Base-by-base conservation (phyloP, 2,329 filamentous ascomycete genomes). In the Colletotrichum abscissum region DNA sequence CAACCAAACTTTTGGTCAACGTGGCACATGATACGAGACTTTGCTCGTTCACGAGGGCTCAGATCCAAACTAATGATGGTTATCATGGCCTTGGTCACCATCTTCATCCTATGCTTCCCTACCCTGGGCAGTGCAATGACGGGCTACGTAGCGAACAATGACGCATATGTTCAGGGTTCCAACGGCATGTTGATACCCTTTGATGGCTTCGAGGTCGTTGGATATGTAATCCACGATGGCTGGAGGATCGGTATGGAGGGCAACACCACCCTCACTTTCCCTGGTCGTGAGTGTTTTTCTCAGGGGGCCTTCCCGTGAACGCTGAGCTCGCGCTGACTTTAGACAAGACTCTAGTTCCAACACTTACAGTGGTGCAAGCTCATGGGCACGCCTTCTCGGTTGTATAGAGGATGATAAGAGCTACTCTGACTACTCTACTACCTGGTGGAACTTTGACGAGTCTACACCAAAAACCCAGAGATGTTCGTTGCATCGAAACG, bases 41-140 rank as follows among this genome's bases (percentile, higher is more conserved):
- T 80, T n/a, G 55, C 68, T 2, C 69, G 28, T 3, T 67, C 64
- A 6, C 73, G 73, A 7, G 68, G 74, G 1, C 68, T 80, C 11
- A 70, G 64, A 14, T 80, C 80, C 3, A 77, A 63, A 54, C 1
- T 73, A 1, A 70, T 75, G 4, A 78, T 78, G 74, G 6, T 38
- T 24, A 79, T 79, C 64, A 76, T 80, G 28, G 55, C 78, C 19
- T 24, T 65, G 5, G 77, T 74, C 11, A 78, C 79, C 62, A 3
- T 77, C 24, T 80, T 80, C 38, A 38, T 78, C 5, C 59, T 80
- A 14, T 62, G 60, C 12, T 81, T 80, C 60, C 80, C 79, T 16
- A 80, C 78, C 1, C 54, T 81, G 8, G 76, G 76, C 2, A 66
- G 79, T 30, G 76, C 79, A 1, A 80, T 81, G 79, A 78, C 78